Percentiles rank a stretch among this genome's conserved stretches.
These are phyloP conservation scores for Paracoccidioides lutzii DNA, from an alignment of 2,329 filamentous ascomycete species.

Conservation along the genomic window DNA sequence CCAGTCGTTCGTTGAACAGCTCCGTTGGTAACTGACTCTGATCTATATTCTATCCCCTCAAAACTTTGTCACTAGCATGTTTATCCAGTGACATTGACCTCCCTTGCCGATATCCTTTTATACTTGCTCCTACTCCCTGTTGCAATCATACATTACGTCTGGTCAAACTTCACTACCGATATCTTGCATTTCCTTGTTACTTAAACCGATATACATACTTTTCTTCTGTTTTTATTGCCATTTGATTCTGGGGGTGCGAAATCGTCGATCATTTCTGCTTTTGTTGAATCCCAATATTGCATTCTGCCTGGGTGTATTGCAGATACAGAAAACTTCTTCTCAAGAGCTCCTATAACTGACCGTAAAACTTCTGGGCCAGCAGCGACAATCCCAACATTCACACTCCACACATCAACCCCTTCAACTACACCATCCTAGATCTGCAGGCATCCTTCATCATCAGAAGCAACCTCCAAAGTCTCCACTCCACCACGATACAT, in stretches of 20 bases:
- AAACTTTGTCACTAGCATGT: neutral
- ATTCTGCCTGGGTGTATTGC: neutral
- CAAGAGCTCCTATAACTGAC: conserved; percentile 4
- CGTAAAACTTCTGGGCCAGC: conserved; percentile 13
- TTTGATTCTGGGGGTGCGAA: neutral
- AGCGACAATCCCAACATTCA: conserved; percentile 20
- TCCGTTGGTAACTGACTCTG: neutral
- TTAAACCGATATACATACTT: neutral
- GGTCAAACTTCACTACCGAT: neutral
- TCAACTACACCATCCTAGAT: conserved; percentile 21
- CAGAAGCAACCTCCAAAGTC: conserved; percentile 37
- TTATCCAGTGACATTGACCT: neutral
- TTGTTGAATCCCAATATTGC: neutral
- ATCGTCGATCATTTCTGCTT: neutral
- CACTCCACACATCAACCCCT: conserved; percentile 21
- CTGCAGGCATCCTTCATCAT: conserved; percentile 17
- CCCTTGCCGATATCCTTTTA: neutral
- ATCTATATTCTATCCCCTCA: neutral
- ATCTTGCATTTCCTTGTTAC: neutral
- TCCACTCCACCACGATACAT: conserved; percentile 47
- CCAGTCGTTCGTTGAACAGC: neutral
- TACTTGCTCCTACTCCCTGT: neutral
- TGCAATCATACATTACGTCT: neutral
- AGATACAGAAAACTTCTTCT: neutral
- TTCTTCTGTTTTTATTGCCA: neutral